phyloP scores from a whole-genome alignment of 2,329 filamentous ascomycete genomes.

The Xylaria sp. region DNA sequence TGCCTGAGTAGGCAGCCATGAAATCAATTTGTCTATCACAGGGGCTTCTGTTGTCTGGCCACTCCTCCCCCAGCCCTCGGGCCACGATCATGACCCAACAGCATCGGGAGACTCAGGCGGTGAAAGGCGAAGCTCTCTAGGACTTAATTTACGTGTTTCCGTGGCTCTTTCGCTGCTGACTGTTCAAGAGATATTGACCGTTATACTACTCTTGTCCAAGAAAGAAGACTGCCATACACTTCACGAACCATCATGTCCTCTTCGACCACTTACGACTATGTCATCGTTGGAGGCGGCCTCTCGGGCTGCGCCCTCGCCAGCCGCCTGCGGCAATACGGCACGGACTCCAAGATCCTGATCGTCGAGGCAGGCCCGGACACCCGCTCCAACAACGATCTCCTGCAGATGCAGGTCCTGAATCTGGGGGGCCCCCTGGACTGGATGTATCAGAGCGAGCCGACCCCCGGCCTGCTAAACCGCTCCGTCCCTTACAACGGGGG shows the following conservation, averaged over 20 bases:
- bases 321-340: constrained; percentile 1
- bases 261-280: constrained; percentile 3
- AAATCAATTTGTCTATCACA: no score
- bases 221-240: neutral
- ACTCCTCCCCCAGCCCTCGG: no score
- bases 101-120: no score
- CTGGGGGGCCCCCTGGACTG: constrained; percentile 5
- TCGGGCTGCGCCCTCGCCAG: constrained; percentile 8
- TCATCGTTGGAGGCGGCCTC: constrained; percentile 12
- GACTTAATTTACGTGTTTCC: no score
- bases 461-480: constrained; percentile 3
- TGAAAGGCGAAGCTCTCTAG: no score
- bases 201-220: no score
- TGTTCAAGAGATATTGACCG: no score
- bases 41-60: no score
- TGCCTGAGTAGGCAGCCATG: no score
- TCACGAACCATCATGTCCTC: neutral
- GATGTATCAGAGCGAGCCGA: constrained; percentile 6
- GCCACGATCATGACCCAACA: no score
- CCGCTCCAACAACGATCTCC: constrained; percentile 2
- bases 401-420: neutral
- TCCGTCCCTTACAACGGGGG: constrained; percentile 2
- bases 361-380: constrained; percentile 10
- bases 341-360: constrained; percentile 4
- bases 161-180: no score